These are phyloP conservation scores for Yarrowia galli DNA, from an alignment of 1,139 yeast species.

Conservation along the genomic window DNA sequence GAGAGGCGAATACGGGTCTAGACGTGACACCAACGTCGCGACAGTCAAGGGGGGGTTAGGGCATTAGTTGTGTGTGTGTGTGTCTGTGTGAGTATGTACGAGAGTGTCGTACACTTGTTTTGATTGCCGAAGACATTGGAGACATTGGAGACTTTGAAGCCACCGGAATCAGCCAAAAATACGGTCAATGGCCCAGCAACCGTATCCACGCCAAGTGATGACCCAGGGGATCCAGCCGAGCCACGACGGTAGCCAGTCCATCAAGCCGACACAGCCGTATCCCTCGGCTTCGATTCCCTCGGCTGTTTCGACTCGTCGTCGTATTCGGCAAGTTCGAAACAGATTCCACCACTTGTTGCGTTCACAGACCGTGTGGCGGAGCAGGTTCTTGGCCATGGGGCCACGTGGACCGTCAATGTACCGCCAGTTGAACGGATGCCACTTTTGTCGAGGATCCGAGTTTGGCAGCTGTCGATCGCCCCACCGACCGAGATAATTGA, in stretches of 20 bases:
- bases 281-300: constrained; percentile 90
- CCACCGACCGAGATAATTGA: constrained; percentile 84
- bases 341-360: constrained; percentile 84
- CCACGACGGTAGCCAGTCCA: constrained; percentile 49
- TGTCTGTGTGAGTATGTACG: too few species aligned
- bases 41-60: not conserved
- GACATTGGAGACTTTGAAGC: too few species aligned
- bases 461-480: constrained; percentile 78
- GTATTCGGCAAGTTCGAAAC: constrained; percentile 75
- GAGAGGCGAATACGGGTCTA: not conserved
- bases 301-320: constrained; percentile 79
- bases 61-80: not conserved
- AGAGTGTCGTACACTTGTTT: too few species aligned
- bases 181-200: constrained; percentile 49
- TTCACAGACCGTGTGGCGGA: constrained; percentile 77
- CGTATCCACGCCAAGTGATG: constrained; percentile 50
- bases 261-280: constrained; percentile 48
- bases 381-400: constrained; percentile 78
- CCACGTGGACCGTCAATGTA: constrained; percentile 94
- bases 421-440: constrained; percentile 89
- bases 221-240: constrained; percentile 47
- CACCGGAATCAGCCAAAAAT: constrained; percentile 47
- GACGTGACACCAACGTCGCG: not conserved
- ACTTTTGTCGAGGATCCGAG: constrained; percentile 76
- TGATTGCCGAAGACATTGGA: too few species aligned